These are phyloP conservation scores for Skeletonema grethae DNA, from an alignment of 108 stramenopile species.

Conservation along the genomic window DNA sequence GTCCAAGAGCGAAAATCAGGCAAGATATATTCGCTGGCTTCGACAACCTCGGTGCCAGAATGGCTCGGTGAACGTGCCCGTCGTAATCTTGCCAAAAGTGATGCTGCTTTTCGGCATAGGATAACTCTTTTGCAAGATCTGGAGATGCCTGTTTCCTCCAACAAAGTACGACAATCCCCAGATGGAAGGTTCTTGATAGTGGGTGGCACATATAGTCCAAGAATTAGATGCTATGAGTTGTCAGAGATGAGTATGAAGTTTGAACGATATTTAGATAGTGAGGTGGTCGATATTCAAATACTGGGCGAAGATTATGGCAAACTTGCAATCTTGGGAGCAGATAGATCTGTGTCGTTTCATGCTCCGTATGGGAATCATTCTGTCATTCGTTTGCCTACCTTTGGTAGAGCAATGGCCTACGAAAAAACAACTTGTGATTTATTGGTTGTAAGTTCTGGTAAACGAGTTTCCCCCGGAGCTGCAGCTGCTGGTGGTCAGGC, in stretches of 20 bases:
- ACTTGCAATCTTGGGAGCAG: conserved; percentile 88
- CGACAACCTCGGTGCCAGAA: conserved; percentile 91
- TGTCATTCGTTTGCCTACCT: conserved; percentile 89
- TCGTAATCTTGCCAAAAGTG: conserved; percentile 88
- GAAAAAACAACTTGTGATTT: conserved; percentile 91
- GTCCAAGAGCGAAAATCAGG: conserved; percentile 85
- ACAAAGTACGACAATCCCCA: conserved; percentile 74
- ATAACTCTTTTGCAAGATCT: conserved; percentile 99
- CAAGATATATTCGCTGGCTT: conserved; percentile 89
- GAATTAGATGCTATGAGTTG: conserved; percentile 94
- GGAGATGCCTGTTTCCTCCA: conserved; percentile 89
- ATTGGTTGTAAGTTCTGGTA: conserved; percentile 81
- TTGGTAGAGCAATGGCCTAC: conserved; percentile 95
- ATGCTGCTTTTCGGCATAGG: conserved; percentile 89
- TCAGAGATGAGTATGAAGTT: conserved; percentile 97
- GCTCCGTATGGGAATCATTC: conserved; percentile 97
- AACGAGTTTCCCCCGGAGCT: conserved; percentile 15
- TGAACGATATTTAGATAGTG: conserved; percentile 94
- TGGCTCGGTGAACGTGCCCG: conserved; percentile 96
- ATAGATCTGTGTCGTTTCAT: conserved; percentile 95
- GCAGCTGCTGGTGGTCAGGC: conserved; percentile 21
- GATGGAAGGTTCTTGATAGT: conserved; percentile 94
- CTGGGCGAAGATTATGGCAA: conserved; percentile 95
- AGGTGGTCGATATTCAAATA: conserved; percentile 87
- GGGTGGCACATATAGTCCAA: conserved; percentile 94